Percentiles rank a stretch among this genome's conserved stretches.
Conservation (phyloP, 1,139 yeast genomes). For the Magnusiomyces suaveolens region DNA sequence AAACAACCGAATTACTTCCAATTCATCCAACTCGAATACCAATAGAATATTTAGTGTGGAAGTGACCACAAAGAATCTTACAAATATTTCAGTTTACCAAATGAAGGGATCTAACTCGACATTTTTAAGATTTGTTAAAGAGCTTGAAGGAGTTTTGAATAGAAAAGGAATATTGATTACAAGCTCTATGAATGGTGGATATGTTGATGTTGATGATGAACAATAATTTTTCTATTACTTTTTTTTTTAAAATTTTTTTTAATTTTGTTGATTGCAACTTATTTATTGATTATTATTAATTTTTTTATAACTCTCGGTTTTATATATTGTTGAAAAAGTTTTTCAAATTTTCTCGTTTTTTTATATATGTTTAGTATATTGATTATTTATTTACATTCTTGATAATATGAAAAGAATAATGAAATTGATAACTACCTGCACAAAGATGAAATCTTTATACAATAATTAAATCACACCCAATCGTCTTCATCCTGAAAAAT, state of each 20-base stretch:
- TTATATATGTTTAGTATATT: no score
- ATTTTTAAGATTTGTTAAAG: slow-evolving; percentile 10
- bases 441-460: no score
- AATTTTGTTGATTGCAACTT: not conserved
- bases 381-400: no score
- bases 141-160: slow-evolving; percentile 8
- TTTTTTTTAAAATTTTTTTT: not conserved
- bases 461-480: no score
- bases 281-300: no score
- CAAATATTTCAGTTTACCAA: slow-evolving; percentile 8
- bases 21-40: not conserved
- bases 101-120: slow-evolving; percentile 11
- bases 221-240: not conserved
- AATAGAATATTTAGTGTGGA: not conserved
- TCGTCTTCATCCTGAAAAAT: no score
- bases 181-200: not conserved
- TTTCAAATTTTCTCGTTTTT: no score
- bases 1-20: no score
- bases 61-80: not conserved
- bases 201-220: not conserved
- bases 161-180: not conserved
- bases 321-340: no score
- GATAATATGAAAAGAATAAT: no score
- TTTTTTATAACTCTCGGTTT: no score
- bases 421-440: no score